Percentiles rank a stretch among this genome's conserved stretches.
phyloP scores from a whole-genome alignment of 1,284 basidiomycete species.

The Sanguinoderma infundibulare region DNA sequence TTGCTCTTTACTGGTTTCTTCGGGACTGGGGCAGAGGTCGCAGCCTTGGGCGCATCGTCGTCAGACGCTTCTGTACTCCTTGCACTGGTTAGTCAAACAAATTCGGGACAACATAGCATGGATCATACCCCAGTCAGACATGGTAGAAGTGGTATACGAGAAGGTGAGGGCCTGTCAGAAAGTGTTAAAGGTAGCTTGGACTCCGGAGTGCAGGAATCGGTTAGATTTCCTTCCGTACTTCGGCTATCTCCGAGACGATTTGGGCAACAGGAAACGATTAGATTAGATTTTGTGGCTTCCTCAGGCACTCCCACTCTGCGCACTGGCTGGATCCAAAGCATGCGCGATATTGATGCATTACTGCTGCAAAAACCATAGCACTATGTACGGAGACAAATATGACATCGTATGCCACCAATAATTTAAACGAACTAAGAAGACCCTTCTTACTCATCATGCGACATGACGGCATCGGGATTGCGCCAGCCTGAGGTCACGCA shows the following conservation, averaged over 20 bases:
- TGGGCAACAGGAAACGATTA: background rate
- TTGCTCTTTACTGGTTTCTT: slow-evolving; percentile 58
- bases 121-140: slow-evolving; percentile 28
- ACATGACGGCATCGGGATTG: too few relatives aligned
- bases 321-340: background rate
- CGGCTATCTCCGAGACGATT: background rate
- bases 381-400: too few relatives aligned
- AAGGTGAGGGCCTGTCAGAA: background rate
- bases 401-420: too few relatives aligned
- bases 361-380: too few relatives aligned
- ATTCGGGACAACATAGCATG: background rate
- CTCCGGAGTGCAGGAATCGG: background rate
- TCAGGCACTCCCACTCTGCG: background rate
- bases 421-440: too few relatives aligned
- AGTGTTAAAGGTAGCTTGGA: background rate
- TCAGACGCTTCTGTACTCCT: slow-evolving; percentile 50
- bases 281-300: too few relatives aligned
- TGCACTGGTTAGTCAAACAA: slow-evolving; percentile 29
- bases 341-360: background rate
- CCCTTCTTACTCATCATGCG: too few relatives aligned
- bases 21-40: slow-evolving; percentile 45
- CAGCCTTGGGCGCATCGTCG: slow-evolving; percentile 49
- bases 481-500: too few relatives aligned
- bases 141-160: background rate
- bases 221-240: background rate